A percentile compares a stretch with the other conserved stretches of the same genome.
phyloP scores from a whole-genome alignment of 164 flowering plant species.

The Vitis vinifera region DNA sequence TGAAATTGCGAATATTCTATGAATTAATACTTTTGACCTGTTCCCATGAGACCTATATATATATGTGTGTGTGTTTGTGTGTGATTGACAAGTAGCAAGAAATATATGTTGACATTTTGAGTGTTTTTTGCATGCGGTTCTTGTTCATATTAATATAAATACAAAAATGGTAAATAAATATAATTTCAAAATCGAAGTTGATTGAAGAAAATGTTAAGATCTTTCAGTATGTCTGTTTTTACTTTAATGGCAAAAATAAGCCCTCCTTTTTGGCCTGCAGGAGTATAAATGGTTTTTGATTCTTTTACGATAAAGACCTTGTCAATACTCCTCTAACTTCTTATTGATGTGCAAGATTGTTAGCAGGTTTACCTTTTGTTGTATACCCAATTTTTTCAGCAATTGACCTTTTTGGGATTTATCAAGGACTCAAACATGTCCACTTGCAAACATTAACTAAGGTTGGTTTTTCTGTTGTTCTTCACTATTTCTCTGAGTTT shows the following conservation, averaged over 20 bases:
- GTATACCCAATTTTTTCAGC: constrained; percentile 84
- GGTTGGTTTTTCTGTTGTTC: constrained; percentile 37
- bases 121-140: too few species aligned
- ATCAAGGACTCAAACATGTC: constrained; percentile 84
- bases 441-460: constrained; percentile 89
- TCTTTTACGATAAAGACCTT: background rate
- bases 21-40: background rate
- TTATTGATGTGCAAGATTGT: constrained; percentile 45
- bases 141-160: too few species aligned
- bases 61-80: background rate
- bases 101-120: too few species aligned
- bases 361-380: constrained; percentile 69
- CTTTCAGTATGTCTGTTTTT: background rate
- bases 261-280: too few species aligned
- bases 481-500: background rate
- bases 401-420: constrained; percentile 76
- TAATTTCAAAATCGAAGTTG: too few species aligned
- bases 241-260: background rate
- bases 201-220: background rate
- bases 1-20: background rate
- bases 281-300: background rate
- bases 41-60: background rate
- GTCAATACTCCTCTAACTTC: constrained; percentile 8
- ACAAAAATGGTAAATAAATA: too few species aligned
- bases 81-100: too few species aligned